Evolutionary conservation across 805 yeast genomes (phyloP), one percentile per base, ranked within the genome.

Genomic region (Wickerhamiella shivajii): DNA sequence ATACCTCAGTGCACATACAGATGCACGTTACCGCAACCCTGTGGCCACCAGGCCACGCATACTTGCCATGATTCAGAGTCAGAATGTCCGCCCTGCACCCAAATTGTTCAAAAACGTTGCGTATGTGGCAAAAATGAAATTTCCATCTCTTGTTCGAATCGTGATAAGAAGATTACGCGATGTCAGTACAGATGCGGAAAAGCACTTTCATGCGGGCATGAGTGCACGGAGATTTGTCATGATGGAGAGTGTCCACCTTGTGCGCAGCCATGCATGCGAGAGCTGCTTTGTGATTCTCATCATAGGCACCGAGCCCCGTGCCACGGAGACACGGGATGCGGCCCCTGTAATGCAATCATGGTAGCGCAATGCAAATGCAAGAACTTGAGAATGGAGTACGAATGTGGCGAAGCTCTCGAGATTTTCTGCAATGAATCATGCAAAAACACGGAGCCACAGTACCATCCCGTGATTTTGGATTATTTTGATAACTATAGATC

Each of bases 261-360:
- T 56, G 60, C 59, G 15, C 66, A 67, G 16, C 50, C 53, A 5
- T 83, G 94, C 57, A 64, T 64, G 11, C 48, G 56, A 18, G 61
- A 72, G 41, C 41, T 39, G 3, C 50, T 55, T 12, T 83, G 94
- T 53, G 12, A 7, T 8, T 18, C 21, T 15, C 74, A 74, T 1
- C 94, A 83, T 54, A 47, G 52, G 28, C 79, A 90, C 53, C 57
- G 53, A 20, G 50, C 57, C 14, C 60, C 60, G 37, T 83, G 94
- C 47, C 93, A 83, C 54, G 61, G 66, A 37, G 59, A 67, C 38
- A 33, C 49, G 32, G 41, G 39, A 11, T 55, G 60, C 35, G 45
- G 77, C 70, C 57, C 6, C 40, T 57, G 37, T 62, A 63, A 6
- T 3, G 69, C 64, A n/a, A 37, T 44, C n/a, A 69, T 78, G 2